Conservation (phyloP, 768 basidiomycete genomes). For the Suillus hirtellus region DNA sequence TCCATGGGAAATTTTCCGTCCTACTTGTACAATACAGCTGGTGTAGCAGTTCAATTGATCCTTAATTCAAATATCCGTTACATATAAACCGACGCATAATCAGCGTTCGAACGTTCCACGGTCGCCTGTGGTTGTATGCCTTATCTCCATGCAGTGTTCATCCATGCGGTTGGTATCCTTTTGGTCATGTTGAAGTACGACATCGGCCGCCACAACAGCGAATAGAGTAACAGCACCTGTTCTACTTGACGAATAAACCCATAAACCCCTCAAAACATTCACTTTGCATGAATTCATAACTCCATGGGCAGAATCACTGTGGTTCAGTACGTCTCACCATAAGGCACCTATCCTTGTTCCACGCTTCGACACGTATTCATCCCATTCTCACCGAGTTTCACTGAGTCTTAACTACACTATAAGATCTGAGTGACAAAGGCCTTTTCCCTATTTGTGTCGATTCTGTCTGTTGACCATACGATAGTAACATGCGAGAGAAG, state of each 20-base stretch:
- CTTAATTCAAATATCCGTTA: too few species aligned
- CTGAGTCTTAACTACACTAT: not conserved
- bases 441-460: not conserved
- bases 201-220: too few species aligned
- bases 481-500: constrained; percentile 19
- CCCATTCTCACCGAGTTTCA: not conserved
- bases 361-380: too few species aligned
- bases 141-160: not conserved
- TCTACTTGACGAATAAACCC: too few species aligned
- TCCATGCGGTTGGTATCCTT: not conserved
- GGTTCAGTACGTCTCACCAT: too few species aligned
- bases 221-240: too few species aligned
- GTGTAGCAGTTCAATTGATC: not conserved
- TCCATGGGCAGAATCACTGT: too few species aligned
- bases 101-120: not conserved
- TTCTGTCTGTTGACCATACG: not conserved
- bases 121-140: not conserved
- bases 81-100: too few species aligned
- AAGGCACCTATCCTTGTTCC: too few species aligned
- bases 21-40: not conserved
- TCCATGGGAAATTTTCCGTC: not conserved
- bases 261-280: too few species aligned
- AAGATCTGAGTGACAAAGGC: not conserved
- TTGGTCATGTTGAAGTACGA: too few species aligned
- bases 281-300: too few species aligned